phyloP scores from a whole-genome alignment of 2,329 filamentous ascomycete genomes.

The Sclerotinia nivalis region DNA sequence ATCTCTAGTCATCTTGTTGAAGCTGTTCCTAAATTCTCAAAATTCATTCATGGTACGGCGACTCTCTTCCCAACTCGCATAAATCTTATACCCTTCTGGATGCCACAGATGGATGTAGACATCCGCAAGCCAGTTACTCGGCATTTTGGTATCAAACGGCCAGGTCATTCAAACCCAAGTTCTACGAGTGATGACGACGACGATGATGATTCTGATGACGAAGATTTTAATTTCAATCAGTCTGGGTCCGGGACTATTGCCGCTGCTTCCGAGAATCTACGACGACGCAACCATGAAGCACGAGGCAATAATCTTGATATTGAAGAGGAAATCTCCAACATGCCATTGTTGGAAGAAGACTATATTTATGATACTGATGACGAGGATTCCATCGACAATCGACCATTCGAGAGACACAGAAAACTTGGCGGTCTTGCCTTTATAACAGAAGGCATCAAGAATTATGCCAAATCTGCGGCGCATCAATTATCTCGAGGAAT shows the following conservation, averaged over 20 bases:
- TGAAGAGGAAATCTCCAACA: slow-evolving; percentile 77
- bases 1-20: slow-evolving; percentile 94
- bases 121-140: slow-evolving; percentile 91
- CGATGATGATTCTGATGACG: slow-evolving; percentile 68
- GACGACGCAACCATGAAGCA: slow-evolving; percentile 34
- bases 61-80: slow-evolving; percentile 85
- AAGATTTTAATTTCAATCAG: slow-evolving; percentile 36
- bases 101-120: slow-evolving; percentile 97
- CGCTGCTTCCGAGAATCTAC: slow-evolving; percentile 29
- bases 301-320: slow-evolving; percentile 61
- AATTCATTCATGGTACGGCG: slow-evolving; percentile 95
- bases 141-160: slow-evolving; percentile 85
- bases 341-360: slow-evolving; percentile 59
- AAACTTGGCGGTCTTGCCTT: slow-evolving; percentile 77
- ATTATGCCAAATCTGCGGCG: slow-evolving; percentile 33
- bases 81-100: slow-evolving; percentile 91
- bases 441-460: slow-evolving; percentile 58
- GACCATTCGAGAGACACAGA: slow-evolving; percentile 75
- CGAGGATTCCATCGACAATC: slow-evolving; percentile 74
- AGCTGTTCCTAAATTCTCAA: slow-evolving; percentile 98
- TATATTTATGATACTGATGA: slow-evolving; percentile 92
- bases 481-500: slow-evolving; percentile 28
- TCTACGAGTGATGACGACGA: slow-evolving; percentile 78
- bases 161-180: slow-evolving; percentile 71
- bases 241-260: background rate